Percentiles rank a stretch among this genome's conserved stretches.
Evolutionary conservation across 2,329 filamentous ascomycete species (phyloP).

Genomic region (Penicillium sp.): DNA sequence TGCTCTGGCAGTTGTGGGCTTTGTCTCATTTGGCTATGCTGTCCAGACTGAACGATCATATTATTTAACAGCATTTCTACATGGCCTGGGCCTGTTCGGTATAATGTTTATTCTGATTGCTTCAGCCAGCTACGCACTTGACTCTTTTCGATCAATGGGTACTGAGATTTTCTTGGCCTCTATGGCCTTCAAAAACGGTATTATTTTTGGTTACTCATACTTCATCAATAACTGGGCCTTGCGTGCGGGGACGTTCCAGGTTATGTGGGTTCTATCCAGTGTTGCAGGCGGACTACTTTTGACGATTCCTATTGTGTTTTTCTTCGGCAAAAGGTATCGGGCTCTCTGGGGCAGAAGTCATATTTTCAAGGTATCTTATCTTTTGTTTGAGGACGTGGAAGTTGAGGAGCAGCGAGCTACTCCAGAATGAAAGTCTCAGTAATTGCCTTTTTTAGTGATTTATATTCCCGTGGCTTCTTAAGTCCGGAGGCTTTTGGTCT

Average conservation of each 20-base stretch:
- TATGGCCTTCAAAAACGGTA: not conserved
- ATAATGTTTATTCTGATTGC: not conserved
- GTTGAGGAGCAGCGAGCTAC: too few relatives aligned
- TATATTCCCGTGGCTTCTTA: too few relatives aligned
- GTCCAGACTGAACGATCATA: not conserved
- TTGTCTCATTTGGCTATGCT: not conserved
- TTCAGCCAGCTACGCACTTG: not conserved
- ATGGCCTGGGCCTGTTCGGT: not conserved
- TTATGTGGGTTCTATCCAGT: not conserved
- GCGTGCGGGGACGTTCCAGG: not conserved
- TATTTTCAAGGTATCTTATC: too few relatives aligned
- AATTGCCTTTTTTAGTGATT: too few relatives aligned
- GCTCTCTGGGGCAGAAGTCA: not conserved
- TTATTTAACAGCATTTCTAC: not conserved
- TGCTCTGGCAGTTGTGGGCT: not conserved
- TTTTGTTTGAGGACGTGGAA: too few relatives aligned
- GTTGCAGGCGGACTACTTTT: not conserved
- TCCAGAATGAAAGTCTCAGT: too few relatives aligned
- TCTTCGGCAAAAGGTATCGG: not conserved
- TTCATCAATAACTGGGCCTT: not conserved
- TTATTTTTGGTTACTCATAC: not conserved
- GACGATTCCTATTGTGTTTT: not conserved
- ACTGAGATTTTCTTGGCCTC: not conserved
- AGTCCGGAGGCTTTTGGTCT: too few relatives aligned
- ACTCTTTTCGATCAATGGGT: not conserved